These are phyloP conservation scores for Ramalina intermedia DNA, from an alignment of 495 filamentous ascomycete species.

Conservation along the genomic window DNA sequence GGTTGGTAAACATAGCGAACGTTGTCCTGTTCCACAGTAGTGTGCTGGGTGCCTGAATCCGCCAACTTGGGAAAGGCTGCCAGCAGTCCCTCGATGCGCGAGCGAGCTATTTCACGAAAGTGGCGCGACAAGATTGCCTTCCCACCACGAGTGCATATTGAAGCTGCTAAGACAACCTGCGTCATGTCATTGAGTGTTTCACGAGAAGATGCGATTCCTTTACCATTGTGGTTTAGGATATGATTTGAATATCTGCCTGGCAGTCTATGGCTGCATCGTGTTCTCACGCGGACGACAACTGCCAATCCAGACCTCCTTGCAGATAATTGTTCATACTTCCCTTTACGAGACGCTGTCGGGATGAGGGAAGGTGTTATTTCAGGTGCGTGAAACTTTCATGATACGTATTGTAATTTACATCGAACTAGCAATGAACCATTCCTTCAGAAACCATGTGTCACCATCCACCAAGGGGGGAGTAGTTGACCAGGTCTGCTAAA, in stretches of 20 bases:
- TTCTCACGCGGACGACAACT: too few species aligned
- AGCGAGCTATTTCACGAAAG: constrained; percentile 91
- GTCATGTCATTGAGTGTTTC: too few species aligned
- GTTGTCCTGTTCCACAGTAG: constrained; percentile 96
- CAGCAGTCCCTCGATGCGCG: constrained; percentile 87
- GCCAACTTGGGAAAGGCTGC: constrained; percentile 95
- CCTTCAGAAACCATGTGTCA: too few species aligned
- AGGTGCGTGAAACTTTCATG: too few species aligned
- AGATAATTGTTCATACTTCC: too few species aligned
- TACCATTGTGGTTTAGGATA: not conserved
- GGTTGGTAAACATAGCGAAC: constrained; percentile 99
- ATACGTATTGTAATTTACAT: too few species aligned
- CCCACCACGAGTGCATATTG: constrained; percentile 95
- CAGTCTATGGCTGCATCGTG: not conserved
- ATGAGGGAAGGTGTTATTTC: too few species aligned
- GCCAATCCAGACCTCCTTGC: too few species aligned
- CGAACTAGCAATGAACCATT: too few species aligned
- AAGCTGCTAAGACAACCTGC: constrained; percentile 94
- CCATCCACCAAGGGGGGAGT: too few species aligned
- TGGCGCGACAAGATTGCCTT: constrained; percentile 94
- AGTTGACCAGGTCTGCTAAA: too few species aligned
- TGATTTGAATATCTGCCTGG: constrained; percentile 2
- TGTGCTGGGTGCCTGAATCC: constrained; percentile 88
- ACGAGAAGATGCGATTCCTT: not conserved
- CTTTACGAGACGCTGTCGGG: too few species aligned